Evolutionary conservation across 179 eudicot genomes (phyloP), one percentile per base, ranked within the genome.

Genomic region (Pouteria campechiana): DNA sequence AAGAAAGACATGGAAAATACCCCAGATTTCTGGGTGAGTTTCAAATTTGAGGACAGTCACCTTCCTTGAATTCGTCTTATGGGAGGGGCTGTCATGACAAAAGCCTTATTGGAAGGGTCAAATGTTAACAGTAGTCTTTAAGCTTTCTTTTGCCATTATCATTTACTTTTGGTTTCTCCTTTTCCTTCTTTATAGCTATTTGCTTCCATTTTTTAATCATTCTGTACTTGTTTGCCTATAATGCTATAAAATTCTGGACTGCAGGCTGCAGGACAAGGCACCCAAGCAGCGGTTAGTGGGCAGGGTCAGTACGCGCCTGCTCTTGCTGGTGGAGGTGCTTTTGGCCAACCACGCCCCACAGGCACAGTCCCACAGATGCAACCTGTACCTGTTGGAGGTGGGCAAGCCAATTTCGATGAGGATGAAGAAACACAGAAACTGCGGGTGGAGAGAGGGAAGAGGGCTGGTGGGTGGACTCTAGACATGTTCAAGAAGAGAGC

Each of bases 271-370:
- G 68, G 69, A 38, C 76, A 69, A 48, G 68, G 25, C 47, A 60
- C 83, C 12, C 86, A 83, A 61, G 62, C 57, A 44, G 71, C 70
- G 32, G 14, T 50, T 32, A 57, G 70, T 34, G 22, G 71, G 10
- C 84, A 70, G 37, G 95, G 93, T 33, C 73, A 75, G 28, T 90
- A 90, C 48, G 93, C 78, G 31, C 97, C 97, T 23, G 80, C 95
- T 38, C 41, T 89, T 58, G 69, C 93, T 2, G 89, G n/a, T n/a
- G n/a, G 79, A 18, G 81, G 71, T 18, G 52, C 66, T 16, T 57
- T 75, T 25, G 63, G 53, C 30, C 89, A 78, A 55, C 95, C 93
- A 14, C 66, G 93, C 3, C 89, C 95, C 9, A 70, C 65, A 44
- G 78, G 88, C 61, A 67, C 63, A 78, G 57, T 68, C 23, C 65